Conservation (phyloP, 176 grass and related monocot species). For the Alopecurus myosuroides region DNA sequence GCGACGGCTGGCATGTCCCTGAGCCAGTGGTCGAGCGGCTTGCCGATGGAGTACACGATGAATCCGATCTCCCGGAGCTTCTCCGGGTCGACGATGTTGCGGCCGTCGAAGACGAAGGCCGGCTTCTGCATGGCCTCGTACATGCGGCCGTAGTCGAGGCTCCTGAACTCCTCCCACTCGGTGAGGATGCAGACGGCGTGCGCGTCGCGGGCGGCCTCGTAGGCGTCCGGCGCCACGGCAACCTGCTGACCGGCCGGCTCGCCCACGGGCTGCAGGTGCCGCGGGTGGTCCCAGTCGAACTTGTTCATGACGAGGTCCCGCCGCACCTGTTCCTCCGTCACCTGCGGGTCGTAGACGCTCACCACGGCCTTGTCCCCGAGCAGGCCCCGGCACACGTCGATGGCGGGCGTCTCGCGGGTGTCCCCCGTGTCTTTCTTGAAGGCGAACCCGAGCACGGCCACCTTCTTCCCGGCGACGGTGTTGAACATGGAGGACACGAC, state of each 20-base stretch:
- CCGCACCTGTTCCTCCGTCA: slow-evolving; percentile 63
- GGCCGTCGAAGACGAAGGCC: slow-evolving; percentile 48
- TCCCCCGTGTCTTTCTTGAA: slow-evolving; percentile 51
- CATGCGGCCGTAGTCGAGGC: slow-evolving; percentile 37
- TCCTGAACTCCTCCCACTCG: slow-evolving; percentile 50
- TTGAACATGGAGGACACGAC: slow-evolving; percentile 51
- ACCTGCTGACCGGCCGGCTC: slow-evolving; percentile 8
- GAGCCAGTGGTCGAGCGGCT: slow-evolving; percentile 33
- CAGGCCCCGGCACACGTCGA: slow-evolving; percentile 40
- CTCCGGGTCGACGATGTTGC: slow-evolving; percentile 38
- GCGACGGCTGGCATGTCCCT: not conserved
- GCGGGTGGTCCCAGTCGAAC: no score
- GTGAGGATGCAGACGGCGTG: slow-evolving; percentile 54
- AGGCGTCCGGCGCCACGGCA: slow-evolving; percentile 22
- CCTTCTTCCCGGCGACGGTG: slow-evolving; percentile 41
- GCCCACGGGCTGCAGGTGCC: no score
- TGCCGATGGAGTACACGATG: slow-evolving; percentile 42
- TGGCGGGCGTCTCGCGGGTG: slow-evolving; percentile 38
- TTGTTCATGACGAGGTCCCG: no score
- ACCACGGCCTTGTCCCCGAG: slow-evolving; percentile 44
- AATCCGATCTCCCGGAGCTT: slow-evolving; percentile 45
- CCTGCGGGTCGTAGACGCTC: slow-evolving; percentile 79
- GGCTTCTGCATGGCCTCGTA: slow-evolving; percentile 54
- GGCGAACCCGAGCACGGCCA: slow-evolving; percentile 34
- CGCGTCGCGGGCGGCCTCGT: slow-evolving; percentile 32